Conservation (phyloP, 2,329 filamentous ascomycete genomes). For the Hypoxylon sp. region DNA sequence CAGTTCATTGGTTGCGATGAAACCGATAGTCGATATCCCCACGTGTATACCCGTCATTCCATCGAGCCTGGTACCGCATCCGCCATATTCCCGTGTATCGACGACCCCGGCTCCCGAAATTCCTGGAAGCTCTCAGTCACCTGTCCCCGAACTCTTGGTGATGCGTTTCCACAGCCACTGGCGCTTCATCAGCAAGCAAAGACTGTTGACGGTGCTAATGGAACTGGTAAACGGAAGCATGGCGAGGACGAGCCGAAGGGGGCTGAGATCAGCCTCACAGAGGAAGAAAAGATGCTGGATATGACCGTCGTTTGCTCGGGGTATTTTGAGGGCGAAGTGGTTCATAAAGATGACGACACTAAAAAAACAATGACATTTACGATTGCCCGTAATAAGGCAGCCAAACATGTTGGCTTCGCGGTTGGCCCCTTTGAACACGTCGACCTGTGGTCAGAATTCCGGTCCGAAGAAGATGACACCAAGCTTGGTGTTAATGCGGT, state of each 20-base stretch:
- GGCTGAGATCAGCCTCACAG: slow-evolving; percentile 58
- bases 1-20: slow-evolving; percentile 90
- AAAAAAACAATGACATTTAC: slow-evolving; percentile 91
- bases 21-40: slow-evolving; percentile 83
- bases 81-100: slow-evolving; percentile 91
- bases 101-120: slow-evolving; percentile 81
- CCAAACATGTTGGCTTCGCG: slow-evolving; percentile 91
- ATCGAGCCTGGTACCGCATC: slow-evolving; percentile 80
- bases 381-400: slow-evolving; percentile 76
- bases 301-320: slow-evolving; percentile 92
- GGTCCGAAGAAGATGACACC: slow-evolving; percentile 90
- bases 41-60: slow-evolving; percentile 88
- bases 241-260: slow-evolving; percentile 51
- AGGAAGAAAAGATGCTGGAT: slow-evolving; percentile 87
- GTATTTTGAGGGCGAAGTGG: slow-evolving; percentile 82
- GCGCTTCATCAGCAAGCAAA: slow-evolving; percentile 50
- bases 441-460: slow-evolving; percentile 83
- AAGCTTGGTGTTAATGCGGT: slow-evolving; percentile 88
- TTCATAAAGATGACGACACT: slow-evolving; percentile 77
- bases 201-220: slow-evolving; percentile 39
- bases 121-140: slow-evolving; percentile 90
- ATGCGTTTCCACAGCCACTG: slow-evolving; percentile 66
- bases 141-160: slow-evolving; percentile 85
- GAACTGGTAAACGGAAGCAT: slow-evolving; percentile 50
- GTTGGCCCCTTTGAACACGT: slow-evolving; percentile 95